A percentile compares a stretch with the other conserved stretches of the same genome.
These are phyloP conservation scores for Barnettozyma sp. DNA, from an alignment of 805 yeast species.

Conservation along the genomic window DNA sequence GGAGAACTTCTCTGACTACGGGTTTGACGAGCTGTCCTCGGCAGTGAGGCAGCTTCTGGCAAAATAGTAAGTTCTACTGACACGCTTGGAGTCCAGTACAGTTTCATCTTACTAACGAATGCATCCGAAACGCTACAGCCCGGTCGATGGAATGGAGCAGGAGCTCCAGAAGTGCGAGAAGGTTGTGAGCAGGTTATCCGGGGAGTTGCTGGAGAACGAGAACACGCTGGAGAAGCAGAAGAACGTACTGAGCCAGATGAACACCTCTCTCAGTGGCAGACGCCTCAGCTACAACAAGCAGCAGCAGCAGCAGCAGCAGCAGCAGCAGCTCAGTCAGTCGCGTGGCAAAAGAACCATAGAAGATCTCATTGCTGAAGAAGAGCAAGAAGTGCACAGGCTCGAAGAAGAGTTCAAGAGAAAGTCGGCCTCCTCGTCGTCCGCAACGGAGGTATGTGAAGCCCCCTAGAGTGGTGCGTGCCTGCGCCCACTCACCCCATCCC, in stretches of 20 bases:
- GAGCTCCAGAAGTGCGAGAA: slow-evolving; percentile 22
- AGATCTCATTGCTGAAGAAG: slow-evolving; percentile 38
- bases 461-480: too few species aligned
- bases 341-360: slow-evolving; percentile 27
- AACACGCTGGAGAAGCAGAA: slow-evolving; percentile 38
- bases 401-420: slow-evolving; percentile 26
- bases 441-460: too few species aligned
- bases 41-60: slow-evolving; percentile 31
- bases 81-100: too few species aligned
- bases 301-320: too few species aligned
- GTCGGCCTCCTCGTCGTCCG: too few species aligned
- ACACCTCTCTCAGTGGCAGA: slow-evolving; percentile 25
- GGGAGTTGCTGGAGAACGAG: slow-evolving; percentile 38
- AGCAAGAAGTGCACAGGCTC: slow-evolving; percentile 37
- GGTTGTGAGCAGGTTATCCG: slow-evolving; percentile 30
- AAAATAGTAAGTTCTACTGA: slow-evolving; percentile 24
- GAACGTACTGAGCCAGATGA: slow-evolving; percentile 32
- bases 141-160: slow-evolving; percentile 32
- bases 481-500: too few species aligned
- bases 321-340: too few species aligned
- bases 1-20: slow-evolving; percentile 27
- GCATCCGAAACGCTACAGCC: too few species aligned
- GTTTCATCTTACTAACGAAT: too few species aligned
- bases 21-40: slow-evolving; percentile 39
- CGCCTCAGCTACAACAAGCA: slow-evolving; percentile 11